Conservation (phyloP, 2,329 filamentous ascomycete genomes). For the Penicillium sp. region DNA sequence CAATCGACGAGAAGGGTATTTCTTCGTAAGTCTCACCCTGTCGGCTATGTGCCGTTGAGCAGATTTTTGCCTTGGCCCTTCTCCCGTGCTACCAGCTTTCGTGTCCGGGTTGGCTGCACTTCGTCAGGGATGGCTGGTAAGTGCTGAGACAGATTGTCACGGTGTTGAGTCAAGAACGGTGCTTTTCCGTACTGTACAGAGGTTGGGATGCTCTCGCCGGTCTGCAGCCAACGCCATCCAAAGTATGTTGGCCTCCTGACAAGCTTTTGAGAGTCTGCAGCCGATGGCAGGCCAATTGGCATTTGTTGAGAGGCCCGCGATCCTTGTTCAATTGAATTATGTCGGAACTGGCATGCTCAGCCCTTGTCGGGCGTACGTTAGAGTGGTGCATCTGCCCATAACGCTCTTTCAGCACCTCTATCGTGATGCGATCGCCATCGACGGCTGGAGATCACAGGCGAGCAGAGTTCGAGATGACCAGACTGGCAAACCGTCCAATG, state of each 20-base stretch:
- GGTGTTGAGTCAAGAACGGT: background rate
- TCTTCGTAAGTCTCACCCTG: conserved; percentile 9
- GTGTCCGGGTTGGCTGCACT: conserved; percentile 14
- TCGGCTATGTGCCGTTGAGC: conserved; percentile 18
- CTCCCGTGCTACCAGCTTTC: conserved; percentile 14
- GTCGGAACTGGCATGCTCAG: background rate
- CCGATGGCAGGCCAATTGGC: conserved; percentile 5
- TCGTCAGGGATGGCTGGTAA: conserved; percentile 13
- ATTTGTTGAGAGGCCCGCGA: background rate
- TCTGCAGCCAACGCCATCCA: conserved; percentile 13
- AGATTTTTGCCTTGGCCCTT: conserved; percentile 11
- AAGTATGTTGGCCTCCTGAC: conserved; percentile 12
- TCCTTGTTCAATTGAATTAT: conserved; percentile 5
- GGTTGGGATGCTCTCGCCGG: conserved; percentile 2
- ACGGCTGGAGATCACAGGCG: conserved; percentile 9
- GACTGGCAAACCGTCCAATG: conserved; percentile 9
- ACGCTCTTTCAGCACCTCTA: conserved; percentile 5
- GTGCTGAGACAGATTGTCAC: conserved; percentile 6
- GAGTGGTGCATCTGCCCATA: background rate
- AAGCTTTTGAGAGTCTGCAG: conserved; percentile 1
- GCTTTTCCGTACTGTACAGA: background rate
- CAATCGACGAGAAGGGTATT: conserved; percentile 19
- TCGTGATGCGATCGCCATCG: conserved; percentile 10
- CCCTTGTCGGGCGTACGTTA: conserved; percentile 4
- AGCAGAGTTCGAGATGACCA: conserved; percentile 14